These are phyloP conservation scores for Xanthoconium stramineum DNA, from an alignment of 768 basidiomycete species.

Conservation along the genomic window DNA sequence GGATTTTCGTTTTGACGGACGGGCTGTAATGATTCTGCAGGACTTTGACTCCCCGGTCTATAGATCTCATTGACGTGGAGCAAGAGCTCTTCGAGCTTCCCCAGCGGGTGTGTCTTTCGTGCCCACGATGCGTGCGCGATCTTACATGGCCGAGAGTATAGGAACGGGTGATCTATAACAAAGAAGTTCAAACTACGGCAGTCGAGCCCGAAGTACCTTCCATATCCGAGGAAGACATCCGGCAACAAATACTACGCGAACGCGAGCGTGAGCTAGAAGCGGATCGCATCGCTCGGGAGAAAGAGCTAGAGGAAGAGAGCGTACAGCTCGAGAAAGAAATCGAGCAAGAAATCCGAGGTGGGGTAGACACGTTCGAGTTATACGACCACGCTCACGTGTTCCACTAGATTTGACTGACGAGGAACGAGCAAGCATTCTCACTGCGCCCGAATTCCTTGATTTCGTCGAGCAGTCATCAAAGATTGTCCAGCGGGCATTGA, in stretches of 20 bases:
- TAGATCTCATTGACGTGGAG: constrained; percentile 84
- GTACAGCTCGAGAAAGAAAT: constrained; percentile 82
- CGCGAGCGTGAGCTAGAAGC: constrained; percentile 67
- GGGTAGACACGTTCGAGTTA: neutral
- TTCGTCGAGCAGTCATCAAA: constrained; percentile 95
- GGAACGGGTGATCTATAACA: constrained; percentile 82
- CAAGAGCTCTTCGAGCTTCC: constrained; percentile 90
- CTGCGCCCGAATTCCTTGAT: constrained; percentile 88
- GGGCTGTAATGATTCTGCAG: constrained; percentile 34
- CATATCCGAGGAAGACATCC: constrained; percentile 68
- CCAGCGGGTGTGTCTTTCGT: constrained; percentile 56
- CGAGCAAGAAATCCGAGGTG: constrained; percentile 82
- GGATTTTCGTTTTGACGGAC: neutral
- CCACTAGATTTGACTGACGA: constrained; percentile 78
- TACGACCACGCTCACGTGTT: neutral
- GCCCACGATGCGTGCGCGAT: neutral
- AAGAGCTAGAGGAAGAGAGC: constrained; percentile 79
- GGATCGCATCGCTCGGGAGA: constrained; percentile 66
- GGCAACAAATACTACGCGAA: constrained; percentile 60
- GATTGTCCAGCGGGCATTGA: constrained; percentile 91
- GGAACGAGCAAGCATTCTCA: constrained; percentile 74
- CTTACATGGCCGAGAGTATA: constrained; percentile 23
- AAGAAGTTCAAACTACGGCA: constrained; percentile 76
- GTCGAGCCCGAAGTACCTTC: constrained; percentile 52
- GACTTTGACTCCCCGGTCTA: constrained; percentile 57